Base-by-base conservation (phyloP, 306 rosid genomes). In the Amphicarpaea edgeworthii region DNA sequence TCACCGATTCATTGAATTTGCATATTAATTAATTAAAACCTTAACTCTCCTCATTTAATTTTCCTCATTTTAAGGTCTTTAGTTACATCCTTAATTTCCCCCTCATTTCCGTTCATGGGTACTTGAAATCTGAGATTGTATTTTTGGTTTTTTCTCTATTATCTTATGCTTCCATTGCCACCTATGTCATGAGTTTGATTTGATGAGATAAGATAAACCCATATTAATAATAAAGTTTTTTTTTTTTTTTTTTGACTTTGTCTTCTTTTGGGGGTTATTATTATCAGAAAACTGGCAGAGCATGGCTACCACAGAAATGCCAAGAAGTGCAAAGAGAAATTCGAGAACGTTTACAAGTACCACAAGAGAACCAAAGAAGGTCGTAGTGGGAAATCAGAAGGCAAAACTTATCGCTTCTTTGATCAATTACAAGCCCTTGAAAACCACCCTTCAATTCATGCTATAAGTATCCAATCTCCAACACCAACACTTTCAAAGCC, bases 291-390 rank as follows among this genome's bases (percentile, higher is more conserved):
- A 79, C 84, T 95, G 61, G 97, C 91, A 38, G 97, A 91, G 62
- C 91, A 86, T 76, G 99, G 97, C 30, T 95, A 83, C 78, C 87
- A 87, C 57, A 85, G 99, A 83, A 89, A 81, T 70, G 88, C 97
- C 15, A 95, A 95, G 92, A 95, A 95, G 65, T 95, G 99, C 86
- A 92, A 92, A 72, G 99, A 95, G 87, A 95, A 95, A 66, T 95
- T 95, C 40, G 99, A 95, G 88, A 95, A 95, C 77, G 97, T 95
- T 24, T 92, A 89, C 88, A 95, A 95, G 85, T 95, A 95, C 72
- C 99, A 95, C 81, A 89, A 90, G 77, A 84, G 99, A 82, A 95
- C 97, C 62, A 95, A 89, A 62, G 97, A 92, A 79, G 97, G 93
- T 34, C 78, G 96, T 8, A 85, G 83, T n/a, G 97, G 97, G 2